Evolutionary conservation across 805 yeast genomes (phyloP).

Genomic region (Ogataea allantospora): DNA sequence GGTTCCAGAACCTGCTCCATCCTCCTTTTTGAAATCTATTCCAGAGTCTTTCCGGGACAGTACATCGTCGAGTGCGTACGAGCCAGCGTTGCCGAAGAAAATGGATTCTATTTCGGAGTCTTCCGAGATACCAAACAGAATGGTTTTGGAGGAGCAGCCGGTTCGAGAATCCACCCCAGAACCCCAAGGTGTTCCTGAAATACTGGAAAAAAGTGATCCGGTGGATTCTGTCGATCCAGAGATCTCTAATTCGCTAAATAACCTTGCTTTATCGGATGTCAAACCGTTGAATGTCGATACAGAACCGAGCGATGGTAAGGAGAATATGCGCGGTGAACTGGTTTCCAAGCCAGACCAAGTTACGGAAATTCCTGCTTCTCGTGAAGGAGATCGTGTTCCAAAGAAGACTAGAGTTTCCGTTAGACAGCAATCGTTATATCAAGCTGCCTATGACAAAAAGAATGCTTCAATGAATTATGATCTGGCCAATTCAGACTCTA

Average conservation of each 20-base stretch:
- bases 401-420: slow-evolving; percentile 28
- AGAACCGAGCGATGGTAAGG: neutral
- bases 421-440: slow-evolving; percentile 29
- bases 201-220: no score
- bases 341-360: neutral
- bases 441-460: slow-evolving; percentile 12
- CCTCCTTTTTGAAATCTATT: slow-evolving; percentile 8
- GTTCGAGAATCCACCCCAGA: no score
- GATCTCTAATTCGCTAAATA: no score
- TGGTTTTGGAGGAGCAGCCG: no score
- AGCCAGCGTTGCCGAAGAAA: slow-evolving; percentile 1
- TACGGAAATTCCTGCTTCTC: neutral
- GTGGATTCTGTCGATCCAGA: no score
- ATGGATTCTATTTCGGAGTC: neutral
- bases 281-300: no score
- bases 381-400: neutral
- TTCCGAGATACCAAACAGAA: no score
- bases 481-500: slow-evolving; percentile 16
- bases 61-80: slow-evolving; percentile 23
- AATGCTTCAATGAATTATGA: slow-evolving; percentile 4
- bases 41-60: slow-evolving; percentile 18
- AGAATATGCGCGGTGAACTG: neutral
- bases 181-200: no score
- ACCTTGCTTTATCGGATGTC: no score
- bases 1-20: neutral